Conservation (phyloP, 2,329 filamentous ascomycete genomes). For the Neodidymelliopsis sp. region DNA sequence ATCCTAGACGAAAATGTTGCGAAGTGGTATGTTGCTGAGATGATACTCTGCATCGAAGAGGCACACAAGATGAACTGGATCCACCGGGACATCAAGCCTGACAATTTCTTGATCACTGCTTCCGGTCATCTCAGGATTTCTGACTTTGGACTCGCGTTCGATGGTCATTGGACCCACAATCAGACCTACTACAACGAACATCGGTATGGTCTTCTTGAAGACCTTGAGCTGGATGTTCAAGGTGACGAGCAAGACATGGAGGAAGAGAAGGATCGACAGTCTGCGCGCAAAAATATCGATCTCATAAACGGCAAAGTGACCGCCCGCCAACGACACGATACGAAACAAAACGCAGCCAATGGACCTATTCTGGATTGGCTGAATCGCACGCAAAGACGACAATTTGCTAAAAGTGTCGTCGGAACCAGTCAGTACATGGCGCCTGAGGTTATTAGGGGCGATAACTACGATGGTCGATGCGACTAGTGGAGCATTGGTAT, state of each 20-base stretch:
- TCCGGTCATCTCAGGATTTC: slow-evolving; percentile 94
- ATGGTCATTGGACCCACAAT: slow-evolving; percentile 94
- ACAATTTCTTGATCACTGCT: slow-evolving; percentile 92
- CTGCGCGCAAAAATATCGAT: slow-evolving; percentile 60
- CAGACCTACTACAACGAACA: slow-evolving; percentile 85
- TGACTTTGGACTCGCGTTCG: slow-evolving; percentile 94
- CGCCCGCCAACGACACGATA: slow-evolving; percentile 25
- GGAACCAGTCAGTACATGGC: slow-evolving; percentile 99
- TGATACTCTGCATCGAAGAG: slow-evolving; percentile 94
- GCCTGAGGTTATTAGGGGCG: slow-evolving; percentile 84
- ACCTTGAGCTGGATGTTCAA: slow-evolving; percentile 74
- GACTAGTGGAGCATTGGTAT: slow-evolving; percentile 98
- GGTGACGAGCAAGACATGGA: slow-evolving; percentile 76
- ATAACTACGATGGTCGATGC: slow-evolving; percentile 88
- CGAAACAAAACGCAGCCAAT: slow-evolving; percentile 32
- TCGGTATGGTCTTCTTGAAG: slow-evolving; percentile 78
- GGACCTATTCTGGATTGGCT: slow-evolving; percentile 52
- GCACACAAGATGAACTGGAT: slow-evolving; percentile 89
- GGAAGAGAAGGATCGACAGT: slow-evolving; percentile 55
- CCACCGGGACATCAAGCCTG: slow-evolving; percentile 94
- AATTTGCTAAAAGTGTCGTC: slow-evolving; percentile 83
- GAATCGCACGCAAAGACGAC: slow-evolving; percentile 64
- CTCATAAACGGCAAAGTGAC: slow-evolving; percentile 45
- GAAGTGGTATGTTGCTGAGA: slow-evolving; percentile 90
- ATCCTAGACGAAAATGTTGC: slow-evolving; percentile 79